Evolutionary conservation across 1,139 yeast genomes (phyloP), one percentile per base, ranked within the genome.

Genomic region (Candida tetrigidarum): DNA sequence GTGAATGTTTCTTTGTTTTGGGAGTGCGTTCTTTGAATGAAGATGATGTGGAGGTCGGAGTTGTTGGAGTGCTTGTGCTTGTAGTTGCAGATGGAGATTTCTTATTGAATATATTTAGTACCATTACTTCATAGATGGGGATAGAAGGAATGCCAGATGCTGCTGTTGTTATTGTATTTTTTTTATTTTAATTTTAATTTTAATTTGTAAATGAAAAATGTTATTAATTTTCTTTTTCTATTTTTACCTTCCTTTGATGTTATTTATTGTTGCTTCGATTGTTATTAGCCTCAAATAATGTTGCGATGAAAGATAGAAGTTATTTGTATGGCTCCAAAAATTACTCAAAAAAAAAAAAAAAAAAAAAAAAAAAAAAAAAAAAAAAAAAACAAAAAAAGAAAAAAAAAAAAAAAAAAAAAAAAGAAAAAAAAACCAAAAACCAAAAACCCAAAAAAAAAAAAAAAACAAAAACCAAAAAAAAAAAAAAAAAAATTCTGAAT

Each of bases 51-150:
- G 4, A 15, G 27, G 5, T 26, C 14, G 41, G 16, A n/a, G 26
- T 8, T 22, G 20, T 34, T 12, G 37, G 12, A 5, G 27, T 16
- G 7, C 15, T 5, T 2, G 36, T 10, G 3, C 20, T 5, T n/a
- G 25, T 10, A 10, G 23, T 5, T 18, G 36, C 23, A 19, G 25
- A 7, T 20, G 36, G 4, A 32, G 36, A 26, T 27, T 38, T 45
- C 34, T 39, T 45, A 14, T 15, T 29, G 34, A 45, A 45, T 7
- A 45, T 22, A 18, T 41, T 45, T n/a, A 45, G 40, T 12, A 41
- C 42, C 43, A 39, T 41, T 25, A 25, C 30, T 12, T n/a, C 30
- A 9, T 7, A 22, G 25, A 22, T 22, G 25, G 25, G 25, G n/a
- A n/a, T n/a, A n/a, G n/a, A n/a, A n/a, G 32, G 10, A 25, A 28